Evolutionary conservation across 2,329 filamentous ascomycete genomes (phyloP), one percentile per base, ranked within the genome.

Genomic region (Arthrinium phaeospermum): DNA sequence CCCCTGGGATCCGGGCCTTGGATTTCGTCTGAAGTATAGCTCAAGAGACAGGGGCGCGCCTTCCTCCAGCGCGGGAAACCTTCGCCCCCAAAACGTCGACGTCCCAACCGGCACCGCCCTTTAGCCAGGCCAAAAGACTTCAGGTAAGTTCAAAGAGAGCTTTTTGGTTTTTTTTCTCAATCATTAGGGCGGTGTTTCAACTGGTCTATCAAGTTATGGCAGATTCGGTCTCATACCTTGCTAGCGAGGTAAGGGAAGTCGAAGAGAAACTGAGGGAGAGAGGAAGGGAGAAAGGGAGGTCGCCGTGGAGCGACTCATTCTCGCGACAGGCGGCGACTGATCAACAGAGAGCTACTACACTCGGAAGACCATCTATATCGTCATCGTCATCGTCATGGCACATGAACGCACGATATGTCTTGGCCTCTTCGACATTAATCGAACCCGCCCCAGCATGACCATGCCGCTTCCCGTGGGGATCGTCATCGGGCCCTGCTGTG

Each of bases 401-500:
- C 57, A 41, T 41, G 16, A n/a, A n/a, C 5, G 19, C n/a, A n/a
- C n/a, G 19, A 10, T 13, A 5, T 57, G 57, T 64, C 19, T n/a
- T 10, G 34, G 34, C 7, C n/a, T 37, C 2, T 1, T 12, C 30
- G 34, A 41, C 12, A 64, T 14, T 37, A 10, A 19, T n/a, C 19
- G 22, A 22, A 30, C 27, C 22, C 57, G 57, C 57, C 57, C 57
- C 19, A 14, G 57, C 57, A n/a, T 64, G 30, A 37, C 57, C 57
- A n/a, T 64, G 57, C 4, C 19, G 57, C 34, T 34, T 12, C n/a
- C 44, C 44, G 13, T 45, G 44, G 53, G 27, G 57, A 41, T 64
- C 57, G 34, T 64, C 57, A 41, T 37, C 34, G 34, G 57, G 30
- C 41, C 34, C 57, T 64, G 57, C 57, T n/a, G 57, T 64, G 27